These are phyloP conservation scores for Pseudonitzschia delicatissima DNA, from an alignment of 108 stramenopile species.

Conservation along the genomic window DNA sequence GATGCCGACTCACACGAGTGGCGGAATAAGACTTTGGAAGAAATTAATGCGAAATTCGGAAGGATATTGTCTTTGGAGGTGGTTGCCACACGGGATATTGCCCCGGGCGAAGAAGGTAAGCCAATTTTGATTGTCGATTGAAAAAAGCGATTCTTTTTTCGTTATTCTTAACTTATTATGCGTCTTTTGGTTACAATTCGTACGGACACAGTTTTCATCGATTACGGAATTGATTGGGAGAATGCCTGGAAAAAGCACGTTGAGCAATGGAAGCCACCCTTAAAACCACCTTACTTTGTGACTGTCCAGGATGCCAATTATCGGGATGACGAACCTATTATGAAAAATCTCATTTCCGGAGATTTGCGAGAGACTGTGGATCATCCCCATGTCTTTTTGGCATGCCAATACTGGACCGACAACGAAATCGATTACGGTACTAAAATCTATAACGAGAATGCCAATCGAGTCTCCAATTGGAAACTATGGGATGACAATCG, in stretches of 20 bases:
- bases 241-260: constrained; percentile 45
- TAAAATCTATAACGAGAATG: background rate
- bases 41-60: constrained; percentile 2
- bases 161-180: too few species aligned
- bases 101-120: constrained; percentile 52
- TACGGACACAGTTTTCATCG: constrained; percentile 37
- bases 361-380: constrained; percentile 9
- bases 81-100: constrained; percentile 62
- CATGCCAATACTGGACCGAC: background rate
- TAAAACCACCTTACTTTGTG: background rate
- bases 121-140: too few species aligned
- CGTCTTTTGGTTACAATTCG: background rate
- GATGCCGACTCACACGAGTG: constrained; percentile 9
- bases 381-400: constrained; percentile 1
- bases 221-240: constrained; percentile 73
- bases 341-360: background rate
- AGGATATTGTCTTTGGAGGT: constrained; percentile 39
- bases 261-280: constrained; percentile 20
- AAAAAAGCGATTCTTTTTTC: too few species aligned
- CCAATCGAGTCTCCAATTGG: constrained; percentile 7
- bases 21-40: background rate
- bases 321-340: background rate
- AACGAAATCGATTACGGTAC: background rate
- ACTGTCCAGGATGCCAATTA: background rate
- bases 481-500: background rate